Evolutionary conservation across 2,329 filamentous ascomycete species (phyloP).

Genomic region (Meredithiella fracta): DNA sequence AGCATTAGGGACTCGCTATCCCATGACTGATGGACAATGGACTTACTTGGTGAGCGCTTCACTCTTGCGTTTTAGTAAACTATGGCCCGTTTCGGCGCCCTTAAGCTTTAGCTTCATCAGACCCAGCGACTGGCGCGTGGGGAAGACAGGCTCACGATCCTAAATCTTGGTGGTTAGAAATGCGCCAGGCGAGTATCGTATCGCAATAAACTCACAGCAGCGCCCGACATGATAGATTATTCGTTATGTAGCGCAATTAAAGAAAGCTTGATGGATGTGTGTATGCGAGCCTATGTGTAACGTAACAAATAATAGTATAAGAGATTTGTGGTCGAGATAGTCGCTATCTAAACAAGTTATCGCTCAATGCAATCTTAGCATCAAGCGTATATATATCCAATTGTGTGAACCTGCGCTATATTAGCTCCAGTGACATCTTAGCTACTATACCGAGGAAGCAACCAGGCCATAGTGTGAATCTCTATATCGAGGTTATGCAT

Average conservation of each 20-base stretch:
- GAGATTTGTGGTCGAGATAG: too few species aligned
- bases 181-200: not conserved
- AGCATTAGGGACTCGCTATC: constrained; percentile 1
- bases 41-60: constrained; percentile 90
- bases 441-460: too few species aligned
- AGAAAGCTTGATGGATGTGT: not conserved
- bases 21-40: constrained; percentile 2
- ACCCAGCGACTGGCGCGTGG: constrained; percentile 89
- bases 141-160: constrained; percentile 93
- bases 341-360: too few species aligned
- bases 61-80: constrained; percentile 90
- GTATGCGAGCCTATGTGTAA: not conserved
- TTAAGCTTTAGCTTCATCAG: constrained; percentile 98
- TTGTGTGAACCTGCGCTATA: too few species aligned
- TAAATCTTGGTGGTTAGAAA: constrained; percentile 22
- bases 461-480: too few species aligned
- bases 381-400: too few species aligned
- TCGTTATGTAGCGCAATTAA: not conserved
- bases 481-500: too few species aligned
- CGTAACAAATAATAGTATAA: too few species aligned
- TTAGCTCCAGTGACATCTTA: too few species aligned
- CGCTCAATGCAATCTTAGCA: too few species aligned
- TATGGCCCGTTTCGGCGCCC: constrained; percentile 80
- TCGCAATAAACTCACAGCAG: constrained; percentile 21
- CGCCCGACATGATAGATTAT: constrained; percentile 23